Evolutionary conservation across 2,329 filamentous ascomycete species (phyloP).

Genomic region (Pestalotiopsis sp.): DNA sequence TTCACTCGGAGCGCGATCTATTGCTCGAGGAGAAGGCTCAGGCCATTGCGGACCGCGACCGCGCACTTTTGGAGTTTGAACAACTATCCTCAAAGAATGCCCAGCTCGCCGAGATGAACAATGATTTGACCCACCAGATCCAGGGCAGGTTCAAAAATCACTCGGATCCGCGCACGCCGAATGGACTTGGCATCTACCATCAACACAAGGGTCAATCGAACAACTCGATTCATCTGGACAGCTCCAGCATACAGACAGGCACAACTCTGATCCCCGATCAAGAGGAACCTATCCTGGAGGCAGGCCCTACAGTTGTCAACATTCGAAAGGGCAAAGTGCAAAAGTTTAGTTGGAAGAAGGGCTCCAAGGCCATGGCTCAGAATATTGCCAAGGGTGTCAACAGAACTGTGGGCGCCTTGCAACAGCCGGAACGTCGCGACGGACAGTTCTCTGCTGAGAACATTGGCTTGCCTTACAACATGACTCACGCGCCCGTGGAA

Average conservation of each 20-base stretch:
- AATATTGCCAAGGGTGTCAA: slow-evolving; percentile 94
- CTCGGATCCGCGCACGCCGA: slow-evolving; percentile 61
- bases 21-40: slow-evolving; percentile 83
- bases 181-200: slow-evolving; percentile 61
- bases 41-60: slow-evolving; percentile 84
- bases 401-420: slow-evolving; percentile 80
- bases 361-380: slow-evolving; percentile 89
- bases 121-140: slow-evolving; percentile 91
- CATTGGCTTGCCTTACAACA: slow-evolving; percentile 72
- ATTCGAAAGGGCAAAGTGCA: slow-evolving; percentile 92
- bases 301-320: slow-evolving; percentile 90
- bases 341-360: slow-evolving; percentile 99
- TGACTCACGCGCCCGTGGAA: slow-evolving; percentile 61
- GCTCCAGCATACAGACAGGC: slow-evolving; percentile 56
- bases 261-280: slow-evolving; percentile 64
- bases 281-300: slow-evolving; percentile 68
- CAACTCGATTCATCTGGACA: slow-evolving; percentile 52
- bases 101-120: slow-evolving; percentile 92
- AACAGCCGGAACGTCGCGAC: slow-evolving; percentile 59
- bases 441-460: slow-evolving; percentile 60
- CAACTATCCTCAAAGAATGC: slow-evolving; percentile 92
- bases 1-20: slow-evolving; percentile 75
- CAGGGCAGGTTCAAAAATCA: slow-evolving; percentile 83
- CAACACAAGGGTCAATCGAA: slow-evolving; percentile 53
- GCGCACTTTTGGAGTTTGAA: slow-evolving; percentile 93